A percentile compares a stretch with the other conserved stretches of the same genome.
phyloP scores from a whole-genome alignment of 2,329 filamentous ascomycete species.

The Helotiales sp. region DNA sequence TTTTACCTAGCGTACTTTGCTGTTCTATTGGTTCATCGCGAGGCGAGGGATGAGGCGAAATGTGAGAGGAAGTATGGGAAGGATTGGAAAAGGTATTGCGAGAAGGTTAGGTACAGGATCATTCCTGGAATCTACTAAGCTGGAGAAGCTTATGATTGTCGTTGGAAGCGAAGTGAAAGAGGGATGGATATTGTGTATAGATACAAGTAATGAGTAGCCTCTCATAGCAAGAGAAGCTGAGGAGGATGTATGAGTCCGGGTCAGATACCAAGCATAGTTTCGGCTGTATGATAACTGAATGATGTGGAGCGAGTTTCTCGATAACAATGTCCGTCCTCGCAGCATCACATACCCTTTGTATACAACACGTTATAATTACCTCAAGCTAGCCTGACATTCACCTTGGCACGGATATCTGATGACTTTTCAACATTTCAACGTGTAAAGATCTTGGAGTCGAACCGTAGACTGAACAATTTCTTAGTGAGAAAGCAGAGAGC shows the following conservation, averaged over 20 bases:
- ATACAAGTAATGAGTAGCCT: not conserved
- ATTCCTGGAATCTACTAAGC: slow-evolving; percentile 78
- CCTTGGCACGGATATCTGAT: too few species aligned
- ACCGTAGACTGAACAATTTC: too few species aligned
- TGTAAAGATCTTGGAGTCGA: too few species aligned
- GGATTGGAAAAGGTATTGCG: slow-evolving; percentile 89
- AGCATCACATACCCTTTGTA: too few species aligned
- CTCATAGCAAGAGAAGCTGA: not conserved
- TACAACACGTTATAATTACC: not conserved
- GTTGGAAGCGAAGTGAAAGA: not conserved
- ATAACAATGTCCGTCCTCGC: too few species aligned
- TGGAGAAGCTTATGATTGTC: not conserved
- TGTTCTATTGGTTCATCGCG: slow-evolving; percentile 80
- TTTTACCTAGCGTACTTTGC: slow-evolving; percentile 95
- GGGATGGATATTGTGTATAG: not conserved
- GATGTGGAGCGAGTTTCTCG: too few species aligned
- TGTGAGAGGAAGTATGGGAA: slow-evolving; percentile 88
- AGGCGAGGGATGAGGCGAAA: slow-evolving; percentile 86
- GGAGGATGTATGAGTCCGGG: not conserved
- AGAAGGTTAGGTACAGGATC: slow-evolving; percentile 70
- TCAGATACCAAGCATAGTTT: not conserved
- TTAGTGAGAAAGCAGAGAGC: not conserved
- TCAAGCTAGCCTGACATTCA: not conserved
- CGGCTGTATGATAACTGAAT: not conserved
- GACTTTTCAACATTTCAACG: too few species aligned